A percentile compares a stretch with the other conserved stretches of the same genome.
Conservation (phyloP, 192 early-diverging fungal species). For the Physocladia obscura region DNA sequence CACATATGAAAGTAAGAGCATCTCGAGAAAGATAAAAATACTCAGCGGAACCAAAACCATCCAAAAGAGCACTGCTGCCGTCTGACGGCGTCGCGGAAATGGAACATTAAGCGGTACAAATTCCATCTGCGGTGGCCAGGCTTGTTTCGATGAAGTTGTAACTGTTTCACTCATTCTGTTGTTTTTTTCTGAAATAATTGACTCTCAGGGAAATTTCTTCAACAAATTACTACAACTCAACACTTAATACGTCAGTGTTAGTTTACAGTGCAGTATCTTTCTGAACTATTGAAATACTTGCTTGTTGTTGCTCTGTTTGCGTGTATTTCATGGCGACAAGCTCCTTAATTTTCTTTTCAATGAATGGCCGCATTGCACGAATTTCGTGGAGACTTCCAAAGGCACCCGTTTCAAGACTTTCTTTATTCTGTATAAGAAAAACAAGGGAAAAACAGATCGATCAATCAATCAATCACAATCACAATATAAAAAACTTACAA, state of each 20-base stretch:
- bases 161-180: too few relatives aligned
- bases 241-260: too few relatives aligned
- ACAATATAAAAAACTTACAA: constrained; percentile 9
- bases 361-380: constrained; percentile 9
- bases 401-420: neutral
- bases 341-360: constrained; percentile 10
- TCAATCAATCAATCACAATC: neutral
- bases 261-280: too few relatives aligned
- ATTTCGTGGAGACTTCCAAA: constrained; percentile 24
- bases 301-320: too few relatives aligned
- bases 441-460: neutral
- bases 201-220: too few relatives aligned
- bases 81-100: constrained; percentile 67
- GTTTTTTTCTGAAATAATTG: too few relatives aligned
- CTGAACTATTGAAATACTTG: too few relatives aligned
- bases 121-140: constrained; percentile 24
- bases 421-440: constrained; percentile 3
- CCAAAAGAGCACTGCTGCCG: constrained; percentile 63
- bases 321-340: too few relatives aligned
- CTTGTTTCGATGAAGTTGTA: too few relatives aligned
- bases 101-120: constrained; percentile 72
- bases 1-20: constrained; percentile 47
- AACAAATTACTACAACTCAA: too few relatives aligned
- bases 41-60: constrained; percentile 54
- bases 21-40: constrained; percentile 61